phyloP scores from a whole-genome alignment of 441 rosid species.

The Macaranga tanarius region DNA sequence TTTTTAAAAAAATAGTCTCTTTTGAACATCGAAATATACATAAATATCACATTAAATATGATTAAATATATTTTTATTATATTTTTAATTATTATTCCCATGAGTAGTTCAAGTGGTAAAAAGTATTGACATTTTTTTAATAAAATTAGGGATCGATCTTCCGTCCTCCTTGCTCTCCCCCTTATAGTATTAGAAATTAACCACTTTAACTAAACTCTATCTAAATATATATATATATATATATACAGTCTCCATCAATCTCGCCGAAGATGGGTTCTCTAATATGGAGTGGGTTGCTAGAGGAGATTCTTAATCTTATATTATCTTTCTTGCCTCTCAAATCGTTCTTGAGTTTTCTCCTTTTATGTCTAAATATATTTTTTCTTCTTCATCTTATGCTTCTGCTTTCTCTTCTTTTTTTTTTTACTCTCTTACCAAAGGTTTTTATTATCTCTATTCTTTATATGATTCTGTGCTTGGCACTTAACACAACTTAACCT shows the following conservation, averaged over 20 bases:
- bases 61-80: no score
- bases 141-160: no score
- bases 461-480: conserved; percentile 53
- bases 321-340: conserved; percentile 61
- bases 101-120: no score
- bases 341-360: conserved; percentile 44
- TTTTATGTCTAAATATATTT: conserved; percentile 51
- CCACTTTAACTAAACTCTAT: no score
- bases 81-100: no score
- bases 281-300: conserved; percentile 73
- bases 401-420: conserved; percentile 57
- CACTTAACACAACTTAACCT: conserved; percentile 50
- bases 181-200: no score
- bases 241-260: conserved; percentile 16
- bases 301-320: conserved; percentile 59
- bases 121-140: no score
- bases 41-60: no score
- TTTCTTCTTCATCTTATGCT: conserved; percentile 23
- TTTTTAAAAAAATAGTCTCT: no score
- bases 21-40: no score
- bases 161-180: no score
- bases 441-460: conserved; percentile 43
- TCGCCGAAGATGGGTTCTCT: conserved; percentile 56
- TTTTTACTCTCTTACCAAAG: conserved; percentile 80
- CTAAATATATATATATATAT: no score